Percentiles rank a stretch among this genome's conserved stretches.
Evolutionary conservation across 805 yeast genomes (phyloP).

Genomic region (Nakazawaea ambrosiae): DNA sequence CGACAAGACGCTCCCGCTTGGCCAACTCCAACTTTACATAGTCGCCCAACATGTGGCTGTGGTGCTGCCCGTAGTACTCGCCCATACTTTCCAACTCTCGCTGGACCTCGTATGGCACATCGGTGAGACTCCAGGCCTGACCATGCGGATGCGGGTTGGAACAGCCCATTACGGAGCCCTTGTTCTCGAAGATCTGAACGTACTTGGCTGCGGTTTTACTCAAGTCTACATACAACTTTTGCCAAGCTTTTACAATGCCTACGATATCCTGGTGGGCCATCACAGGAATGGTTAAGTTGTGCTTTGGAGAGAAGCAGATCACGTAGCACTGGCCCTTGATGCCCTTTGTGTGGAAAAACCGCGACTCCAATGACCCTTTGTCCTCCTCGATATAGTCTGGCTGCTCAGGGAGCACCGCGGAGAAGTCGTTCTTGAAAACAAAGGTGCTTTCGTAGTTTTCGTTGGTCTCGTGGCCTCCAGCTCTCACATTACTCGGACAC

Average conservation of each 20-base stretch:
- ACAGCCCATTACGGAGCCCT: conserved; percentile 78
- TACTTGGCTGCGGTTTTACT: conserved; percentile 39
- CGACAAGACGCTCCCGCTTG: conserved; percentile 45
- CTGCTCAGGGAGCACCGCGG: conserved; percentile 59
- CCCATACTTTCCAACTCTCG: conserved; percentile 47
- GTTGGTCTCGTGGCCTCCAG: conserved; percentile 46
- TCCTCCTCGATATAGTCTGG: conserved; percentile 29
- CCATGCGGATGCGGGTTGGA: conserved; percentile 82
- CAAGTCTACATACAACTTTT: conserved; percentile 38
- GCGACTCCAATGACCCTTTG: conserved; percentile 25
- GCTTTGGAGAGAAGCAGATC: conserved; percentile 67
- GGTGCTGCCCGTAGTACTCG: conserved; percentile 35
- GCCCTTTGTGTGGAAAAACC: conserved; percentile 46
- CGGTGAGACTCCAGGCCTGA: conserved; percentile 69
- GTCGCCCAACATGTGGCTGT: conserved; percentile 51
- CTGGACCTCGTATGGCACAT: conserved; percentile 60
- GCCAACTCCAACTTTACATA: conserved; percentile 50
- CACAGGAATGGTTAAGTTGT: conserved; percentile 57
- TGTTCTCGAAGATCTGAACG: conserved; percentile 70
- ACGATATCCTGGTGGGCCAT: conserved; percentile 40
- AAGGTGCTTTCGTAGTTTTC: conserved; percentile 52
- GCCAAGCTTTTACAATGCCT: conserved; percentile 57
- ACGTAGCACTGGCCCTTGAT: conserved; percentile 66
- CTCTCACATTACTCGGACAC: conserved; percentile 66
- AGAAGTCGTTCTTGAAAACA: conserved; percentile 60